phyloP scores from a whole-genome alignment of 768 basidiomycete genomes.

The Tricholoma saponaceum region DNA sequence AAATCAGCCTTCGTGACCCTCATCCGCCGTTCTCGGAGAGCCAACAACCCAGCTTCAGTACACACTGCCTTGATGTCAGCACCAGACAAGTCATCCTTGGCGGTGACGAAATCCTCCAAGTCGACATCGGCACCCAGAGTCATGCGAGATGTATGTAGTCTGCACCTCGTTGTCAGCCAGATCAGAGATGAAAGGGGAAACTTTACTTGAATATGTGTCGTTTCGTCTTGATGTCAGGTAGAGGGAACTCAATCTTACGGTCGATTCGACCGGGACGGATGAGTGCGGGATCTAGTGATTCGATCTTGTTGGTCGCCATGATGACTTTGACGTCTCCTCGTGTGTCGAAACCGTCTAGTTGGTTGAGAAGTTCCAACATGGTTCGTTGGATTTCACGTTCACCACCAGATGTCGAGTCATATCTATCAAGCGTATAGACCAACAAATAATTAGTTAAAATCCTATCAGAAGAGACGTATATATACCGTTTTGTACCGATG shows the following conservation, averaged over 20 bases:
- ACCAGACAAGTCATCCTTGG: conserved; percentile 94
- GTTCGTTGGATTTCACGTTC: conserved; percentile 99
- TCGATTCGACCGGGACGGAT: conserved; percentile 99
- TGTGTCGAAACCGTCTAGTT: conserved; percentile 98
- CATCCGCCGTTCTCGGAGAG: conserved; percentile 93
- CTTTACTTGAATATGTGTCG: conserved; percentile 92
- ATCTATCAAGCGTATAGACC: conserved; percentile 43
- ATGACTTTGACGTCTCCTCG: conserved; percentile 99
- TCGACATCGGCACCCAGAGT: conserved; percentile 84
- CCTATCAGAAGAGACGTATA: conserved; percentile 9
- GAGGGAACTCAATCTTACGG: conserved; percentile 96
- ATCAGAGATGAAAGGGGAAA: neutral
- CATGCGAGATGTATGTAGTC: conserved; percentile 94
- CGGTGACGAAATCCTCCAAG: conserved; percentile 91
- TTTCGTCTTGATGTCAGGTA: conserved; percentile 98
- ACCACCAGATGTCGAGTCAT: conserved; percentile 97
- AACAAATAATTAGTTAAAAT: neutral
- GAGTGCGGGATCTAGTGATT: conserved; percentile 94
- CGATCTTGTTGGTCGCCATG: conserved; percentile 99
- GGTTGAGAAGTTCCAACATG: conserved; percentile 97
- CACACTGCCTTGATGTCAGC: conserved; percentile 99
- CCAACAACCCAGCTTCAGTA: conserved; percentile 96
- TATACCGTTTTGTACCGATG: conserved; percentile 92
- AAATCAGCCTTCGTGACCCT: conserved; percentile 91
- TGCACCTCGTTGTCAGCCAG: conserved; percentile 19